Base-by-base conservation (phyloP, 176 grass and related monocot genomes). In the Avena eriantha region DNA sequence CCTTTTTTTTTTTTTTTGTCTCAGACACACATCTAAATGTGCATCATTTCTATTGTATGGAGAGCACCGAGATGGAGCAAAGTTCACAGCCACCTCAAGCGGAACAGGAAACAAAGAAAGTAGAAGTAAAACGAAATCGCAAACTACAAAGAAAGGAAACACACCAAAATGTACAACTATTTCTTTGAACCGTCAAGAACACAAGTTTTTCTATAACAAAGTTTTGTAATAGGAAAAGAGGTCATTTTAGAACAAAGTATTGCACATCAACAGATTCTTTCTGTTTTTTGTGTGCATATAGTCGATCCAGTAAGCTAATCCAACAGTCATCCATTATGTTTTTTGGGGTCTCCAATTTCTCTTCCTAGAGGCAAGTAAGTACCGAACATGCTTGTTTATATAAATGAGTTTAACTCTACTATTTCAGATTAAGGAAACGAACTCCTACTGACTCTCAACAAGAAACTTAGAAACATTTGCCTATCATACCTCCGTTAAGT, bases 291-390 rank as follows among this genome's bases (percentile, higher is more conserved):
- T n/a, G n/a, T 72, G 96, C 96, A 83, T 98, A 98, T 74, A 98
- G 82, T 63, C 93, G 88, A 79, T 98, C 95, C 74, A 98, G 89
- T 78, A 98, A 85, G 54, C 93, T 88, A 80, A 98, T 98, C 75
- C 96, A 89, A 65, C 92, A 90, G 88, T 98, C 96, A 79, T 95
- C 96, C 69, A 39, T 94, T 98, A 92, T 83, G 91, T 98, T 98
- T 83, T 98, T 98, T 84, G 95, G 79, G 50, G 96, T 93, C 86
- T 95, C 96, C 86, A 98, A 92, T 87, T 98, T 98, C 90, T 98
- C 96, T 91, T 98, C 96, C 93, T 98, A 87, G 69, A 85, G 83
- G 82, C 18, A 90, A 36, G 36, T 1, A 84, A 92, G 48, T 50
- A 79, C 69, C 21, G 39, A 80, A 66, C 21, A 78, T 33, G 76